A percentile compares a stretch with the other conserved stretches of the same genome.
Evolutionary conservation across 371 early-diverging fungal species (phyloP).

Genomic region (Funneliformis caledonium): DNA sequence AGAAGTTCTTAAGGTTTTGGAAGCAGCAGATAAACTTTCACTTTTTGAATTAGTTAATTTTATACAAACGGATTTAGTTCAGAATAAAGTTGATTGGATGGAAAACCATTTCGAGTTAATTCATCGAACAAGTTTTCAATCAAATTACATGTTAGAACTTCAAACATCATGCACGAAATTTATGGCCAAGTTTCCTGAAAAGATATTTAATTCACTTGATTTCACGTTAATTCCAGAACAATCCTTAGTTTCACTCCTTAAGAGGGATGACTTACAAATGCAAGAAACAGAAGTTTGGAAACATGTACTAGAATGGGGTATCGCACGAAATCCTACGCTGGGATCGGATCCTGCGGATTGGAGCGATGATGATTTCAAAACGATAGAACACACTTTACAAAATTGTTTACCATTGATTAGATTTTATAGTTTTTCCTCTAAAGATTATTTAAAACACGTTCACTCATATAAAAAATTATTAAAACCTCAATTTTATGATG

Average conservation of each 20-base stretch:
- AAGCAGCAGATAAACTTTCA: neutral
- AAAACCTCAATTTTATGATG: no score
- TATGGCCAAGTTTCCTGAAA: neutral
- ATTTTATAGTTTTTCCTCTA: constrained; percentile 12
- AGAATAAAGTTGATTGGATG: constrained; percentile 22
- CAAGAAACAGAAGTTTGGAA: constrained; percentile 27
- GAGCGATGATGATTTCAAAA: neutral
- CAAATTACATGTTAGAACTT: neutral
- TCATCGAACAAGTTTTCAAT: constrained; percentile 1
- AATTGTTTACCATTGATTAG: constrained; percentile 9
- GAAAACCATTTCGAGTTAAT: neutral
- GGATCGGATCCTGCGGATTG: neutral
- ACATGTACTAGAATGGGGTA: constrained; percentile 23
- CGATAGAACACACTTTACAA: constrained; percentile 17
- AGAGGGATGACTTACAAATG: constrained; percentile 16
- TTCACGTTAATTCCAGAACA: constrained; percentile 4
- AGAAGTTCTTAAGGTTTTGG: neutral
- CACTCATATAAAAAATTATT: neutral
- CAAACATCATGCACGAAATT: constrained; percentile 2
- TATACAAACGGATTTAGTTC: neutral
- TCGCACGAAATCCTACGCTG: neutral
- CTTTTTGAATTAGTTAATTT: constrained; percentile 5
- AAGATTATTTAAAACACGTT: neutral
- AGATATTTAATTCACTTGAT: constrained; percentile 1
- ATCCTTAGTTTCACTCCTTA: neutral